A percentile compares a stretch with the other conserved stretches of the same genome.
phyloP scores from a whole-genome alignment of 441 rosid genomes.

The Erodium chrysanthum region DNA sequence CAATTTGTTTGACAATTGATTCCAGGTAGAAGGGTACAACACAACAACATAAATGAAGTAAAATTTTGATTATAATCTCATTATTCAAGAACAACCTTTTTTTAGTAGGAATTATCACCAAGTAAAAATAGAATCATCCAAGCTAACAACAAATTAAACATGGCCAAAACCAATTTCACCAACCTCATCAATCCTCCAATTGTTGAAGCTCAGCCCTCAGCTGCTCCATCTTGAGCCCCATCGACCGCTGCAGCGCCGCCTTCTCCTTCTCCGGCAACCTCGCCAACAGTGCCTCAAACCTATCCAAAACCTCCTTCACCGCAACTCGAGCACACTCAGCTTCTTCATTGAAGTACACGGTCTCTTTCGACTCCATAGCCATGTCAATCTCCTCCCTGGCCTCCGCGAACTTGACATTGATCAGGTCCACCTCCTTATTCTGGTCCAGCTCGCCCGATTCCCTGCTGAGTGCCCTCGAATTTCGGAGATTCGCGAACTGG shows the following conservation, averaged over 20 bases:
- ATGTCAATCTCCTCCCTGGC: conserved; percentile 93
- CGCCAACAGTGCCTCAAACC: conserved; percentile 48
- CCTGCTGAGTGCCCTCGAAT: conserved; percentile 22
- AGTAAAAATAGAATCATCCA: no score
- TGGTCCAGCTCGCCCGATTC: conserved; percentile 36
- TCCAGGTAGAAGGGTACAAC: no score
- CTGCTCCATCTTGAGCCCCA: conserved; percentile 97
- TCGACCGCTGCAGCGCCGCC: conserved; percentile 62
- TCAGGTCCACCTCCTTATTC: conserved; percentile 62
- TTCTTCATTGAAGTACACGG: conserved; percentile 85
- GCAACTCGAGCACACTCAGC: conserved; percentile 80
- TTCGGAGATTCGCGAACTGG: neutral
- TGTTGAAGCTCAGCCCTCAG: conserved; percentile 79
- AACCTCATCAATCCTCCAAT: conserved; percentile 57
- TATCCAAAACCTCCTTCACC: conserved; percentile 52
- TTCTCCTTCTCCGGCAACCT: conserved; percentile 45
- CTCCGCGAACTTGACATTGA: conserved; percentile 84
- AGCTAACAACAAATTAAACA: no score
- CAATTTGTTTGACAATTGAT: neutral
- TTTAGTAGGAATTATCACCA: neutral
- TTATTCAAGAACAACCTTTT: no score
- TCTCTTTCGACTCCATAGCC: conserved; percentile 93
- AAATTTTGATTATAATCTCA: neutral
- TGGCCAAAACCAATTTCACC: conserved; percentile 8
- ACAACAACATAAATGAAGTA: neutral